Conservation (phyloP, 2,329 filamentous ascomycete genomes). For the Monosporascus ibericus region DNA sequence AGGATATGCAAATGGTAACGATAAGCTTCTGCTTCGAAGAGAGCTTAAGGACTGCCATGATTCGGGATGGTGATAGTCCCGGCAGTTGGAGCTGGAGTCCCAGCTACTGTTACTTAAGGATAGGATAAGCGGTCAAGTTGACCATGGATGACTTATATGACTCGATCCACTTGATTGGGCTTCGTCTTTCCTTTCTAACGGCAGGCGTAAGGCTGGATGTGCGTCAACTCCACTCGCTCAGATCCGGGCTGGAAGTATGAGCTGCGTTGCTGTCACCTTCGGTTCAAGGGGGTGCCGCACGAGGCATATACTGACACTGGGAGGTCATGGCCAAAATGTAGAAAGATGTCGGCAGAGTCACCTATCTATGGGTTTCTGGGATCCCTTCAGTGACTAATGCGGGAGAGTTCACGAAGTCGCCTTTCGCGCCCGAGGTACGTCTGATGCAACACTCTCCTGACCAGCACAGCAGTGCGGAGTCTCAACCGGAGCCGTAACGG, state of each 20-base stretch:
- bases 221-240: background rate
- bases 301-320: no score
- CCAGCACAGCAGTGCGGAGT: background rate
- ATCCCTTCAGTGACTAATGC: background rate
- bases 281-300: no score
- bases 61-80: background rate
- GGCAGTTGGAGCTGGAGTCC: background rate
- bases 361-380: background rate
- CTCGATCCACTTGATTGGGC: no score
- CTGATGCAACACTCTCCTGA: no score
- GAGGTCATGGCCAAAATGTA: no score
- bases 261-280: background rate
- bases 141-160: no score
- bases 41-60: conserved; percentile 29
- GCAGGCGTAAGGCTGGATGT: no score
- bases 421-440: no score
- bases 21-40: conserved; percentile 40
- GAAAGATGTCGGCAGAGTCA: no score
- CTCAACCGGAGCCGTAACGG: background rate
- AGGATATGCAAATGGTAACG: conserved; percentile 42
- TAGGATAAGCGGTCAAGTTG: no score
- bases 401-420: background rate
- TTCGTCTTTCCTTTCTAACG: no score
- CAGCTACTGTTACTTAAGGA: no score
- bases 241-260: background rate